Percentiles rank a stretch among this genome's conserved stretches.
These are phyloP conservation scores for Fusarium hostae DNA, from an alignment of 2,329 filamentous ascomycete genomes.

Conservation along the genomic window DNA sequence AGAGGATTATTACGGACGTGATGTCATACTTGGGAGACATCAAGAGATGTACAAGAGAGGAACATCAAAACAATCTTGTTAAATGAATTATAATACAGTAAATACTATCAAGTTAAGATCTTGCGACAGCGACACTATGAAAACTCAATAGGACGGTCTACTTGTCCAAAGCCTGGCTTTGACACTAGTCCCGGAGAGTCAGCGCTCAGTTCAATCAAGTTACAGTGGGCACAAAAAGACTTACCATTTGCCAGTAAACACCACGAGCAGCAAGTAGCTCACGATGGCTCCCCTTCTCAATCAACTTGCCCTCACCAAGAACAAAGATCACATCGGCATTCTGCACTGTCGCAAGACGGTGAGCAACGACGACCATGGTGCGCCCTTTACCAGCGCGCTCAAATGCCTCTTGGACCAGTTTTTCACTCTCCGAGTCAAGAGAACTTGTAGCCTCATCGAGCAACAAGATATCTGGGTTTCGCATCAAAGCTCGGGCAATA, in stretches of 20 bases:
- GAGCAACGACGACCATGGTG: slow-evolving; percentile 80
- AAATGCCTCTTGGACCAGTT: slow-evolving; percentile 73
- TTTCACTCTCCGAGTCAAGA: slow-evolving; percentile 71
- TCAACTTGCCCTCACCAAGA: slow-evolving; percentile 38
- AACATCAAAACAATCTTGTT: neutral
- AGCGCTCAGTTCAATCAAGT: neutral
- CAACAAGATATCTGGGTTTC: slow-evolving; percentile 72
- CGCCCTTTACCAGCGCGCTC: slow-evolving; percentile 68
- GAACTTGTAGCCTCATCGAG: slow-evolving; percentile 79
- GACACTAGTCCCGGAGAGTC: neutral
- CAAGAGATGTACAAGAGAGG: neutral
- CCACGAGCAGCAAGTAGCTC: neutral
- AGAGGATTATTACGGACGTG: too few relatives aligned
- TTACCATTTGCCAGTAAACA: slow-evolving; percentile 19
- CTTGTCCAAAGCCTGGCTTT: neutral
- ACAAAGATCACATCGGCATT: slow-evolving; percentile 84
- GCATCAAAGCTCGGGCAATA: slow-evolving; percentile 74
- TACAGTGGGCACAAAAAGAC: accelerated
- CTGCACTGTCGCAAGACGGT: slow-evolving; percentile 79
- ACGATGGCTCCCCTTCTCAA: slow-evolving; percentile 2
- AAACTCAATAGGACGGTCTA: neutral
- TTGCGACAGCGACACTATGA: accelerated
- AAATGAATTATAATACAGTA: too few relatives aligned
- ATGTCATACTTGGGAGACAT: neutral
- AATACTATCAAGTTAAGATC: accelerated